Base-by-base conservation (phyloP, 2,329 filamentous ascomycete species). In the Penicillium sp. region DNA sequence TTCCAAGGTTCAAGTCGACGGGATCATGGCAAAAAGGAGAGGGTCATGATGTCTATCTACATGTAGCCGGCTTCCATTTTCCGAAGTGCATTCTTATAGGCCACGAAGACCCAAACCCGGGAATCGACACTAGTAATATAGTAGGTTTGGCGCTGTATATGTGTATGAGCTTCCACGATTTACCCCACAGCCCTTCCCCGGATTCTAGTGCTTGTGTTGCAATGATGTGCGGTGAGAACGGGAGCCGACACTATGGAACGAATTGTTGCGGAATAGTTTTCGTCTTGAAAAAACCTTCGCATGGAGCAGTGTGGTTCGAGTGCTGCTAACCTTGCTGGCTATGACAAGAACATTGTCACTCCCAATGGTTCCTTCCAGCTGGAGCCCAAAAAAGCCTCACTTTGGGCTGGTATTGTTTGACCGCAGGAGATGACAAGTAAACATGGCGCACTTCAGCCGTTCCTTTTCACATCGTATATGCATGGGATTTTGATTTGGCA, bases 21-120 rank as follows among this genome's bases (percentile, higher is more conserved):
- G n/a, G n/a, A n/a, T n/a, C n/a, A 18, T 34, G n/a, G 7, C n/a
- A 34, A 34, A n/a, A 18, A 16, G 33, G 24, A 28, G 24, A 28
- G 24, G 10, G 10, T 5, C 10, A 33, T 33, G 29, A 10, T 3
- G 5, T 3, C 7, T 16, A 21, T 16, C 34, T n/a, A 13, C n/a
- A 40, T 40, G 3, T 40, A 40, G 16, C 36, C 57, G 58, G 60
- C 56, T 59, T 57, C 45, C 49, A 46, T 44, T 59, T 60, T 47
- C 56, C 51, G 58, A 56, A 23, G 29, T 44, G 31, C 49, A 36
- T 23, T 18, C 42, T 23, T n/a, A 37, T 33, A 26, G 36, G 37
- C 26, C 29, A 43, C 50, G 19, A 24, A 11, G 26, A 28, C n/a
- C 16, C 36, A 13, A 37, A 18, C 16, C 31, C 42, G 37, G 51